Evolutionary conservation across 768 basidiomycete genomes (phyloP), one percentile per base, ranked within the genome.

Genomic region (Mrakia gelida): DNA sequence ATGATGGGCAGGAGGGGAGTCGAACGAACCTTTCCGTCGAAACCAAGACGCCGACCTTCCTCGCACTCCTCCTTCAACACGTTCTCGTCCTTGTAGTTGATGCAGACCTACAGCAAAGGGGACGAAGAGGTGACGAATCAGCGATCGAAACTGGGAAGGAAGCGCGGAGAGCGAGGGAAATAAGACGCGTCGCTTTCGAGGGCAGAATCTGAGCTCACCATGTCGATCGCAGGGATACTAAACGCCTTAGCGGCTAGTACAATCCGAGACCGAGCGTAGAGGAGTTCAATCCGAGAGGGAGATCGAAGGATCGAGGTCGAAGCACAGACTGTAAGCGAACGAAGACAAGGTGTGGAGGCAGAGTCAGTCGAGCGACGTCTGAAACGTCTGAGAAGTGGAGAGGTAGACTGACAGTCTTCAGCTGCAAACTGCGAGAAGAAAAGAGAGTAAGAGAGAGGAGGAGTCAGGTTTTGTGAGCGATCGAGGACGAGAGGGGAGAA

Each of bases 51-150:
- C 68, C 91, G 84, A 0, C 92, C 95, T 80, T 97, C 94, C 70
- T 87, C 83, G 72, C 91, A 92, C 83, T 97, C 95, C 0, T 91
- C 89, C 80, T 85, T 84, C 43, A 97, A 86, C 78, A 88, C 88
- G 23, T 87, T 86, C 15, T 86, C 81, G 81, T 95, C 90, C 81
- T 91, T 92, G 85, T 94, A 95, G 82, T 95, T 90, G 52, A 95
- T 90, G 81, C 93, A 95, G 13, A 95, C 93, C 92, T 93, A 45
- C 21, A n/a, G n/a, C n/a, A n/a, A n/a, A n/a, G n/a, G n/a, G n/a
- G n/a, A n/a, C n/a, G n/a, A n/a, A n/a, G n/a, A n/a, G n/a, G n/a
- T n/a, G n/a, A n/a, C n/a, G n/a, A n/a, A n/a, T n/a, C n/a, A n/a
- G n/a, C n/a, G n/a, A n/a, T n/a, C n/a, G n/a, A n/a, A n/a, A n/a